A percentile compares a stretch with the other conserved stretches of the same genome.
These are phyloP conservation scores for Penicillium goetzii DNA, from an alignment of 495 filamentous ascomycete species.

Conservation along the genomic window DNA sequence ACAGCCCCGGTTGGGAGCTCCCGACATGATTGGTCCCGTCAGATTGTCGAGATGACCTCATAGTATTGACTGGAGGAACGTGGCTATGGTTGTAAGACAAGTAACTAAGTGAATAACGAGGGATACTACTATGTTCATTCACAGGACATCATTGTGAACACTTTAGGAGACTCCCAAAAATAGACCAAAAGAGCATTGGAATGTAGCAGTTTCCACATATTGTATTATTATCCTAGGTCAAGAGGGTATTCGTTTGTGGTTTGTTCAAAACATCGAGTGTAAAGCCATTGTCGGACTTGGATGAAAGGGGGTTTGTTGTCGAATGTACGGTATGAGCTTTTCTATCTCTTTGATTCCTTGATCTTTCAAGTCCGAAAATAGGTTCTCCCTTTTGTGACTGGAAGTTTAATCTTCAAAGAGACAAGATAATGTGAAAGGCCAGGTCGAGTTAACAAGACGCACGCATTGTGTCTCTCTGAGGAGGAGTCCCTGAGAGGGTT, in stretches of 20 bases:
- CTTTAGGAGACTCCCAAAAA: background rate
- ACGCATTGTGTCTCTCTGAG: background rate
- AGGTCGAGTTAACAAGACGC: background rate
- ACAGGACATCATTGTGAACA: background rate
- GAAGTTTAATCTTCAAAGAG: background rate
- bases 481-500: background rate
- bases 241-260: background rate
- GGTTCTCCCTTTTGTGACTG: background rate
- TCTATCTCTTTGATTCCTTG: background rate
- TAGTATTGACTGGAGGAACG: background rate
- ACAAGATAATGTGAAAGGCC: background rate
- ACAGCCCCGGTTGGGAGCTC: background rate
- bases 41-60: background rate
- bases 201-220: background rate
- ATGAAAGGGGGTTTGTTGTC: background rate
- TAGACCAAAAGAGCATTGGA: background rate
- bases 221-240: background rate
- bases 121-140: background rate
- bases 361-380: background rate
- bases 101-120: background rate
- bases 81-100: background rate
- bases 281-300: background rate
- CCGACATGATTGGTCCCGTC: background rate
- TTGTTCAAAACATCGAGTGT: background rate
- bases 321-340: background rate